Evolutionary conservation across 352 stramenopile genomes (phyloP), one percentile per base, ranked within the genome.

Genomic region (Globisporangium yorkense): DNA sequence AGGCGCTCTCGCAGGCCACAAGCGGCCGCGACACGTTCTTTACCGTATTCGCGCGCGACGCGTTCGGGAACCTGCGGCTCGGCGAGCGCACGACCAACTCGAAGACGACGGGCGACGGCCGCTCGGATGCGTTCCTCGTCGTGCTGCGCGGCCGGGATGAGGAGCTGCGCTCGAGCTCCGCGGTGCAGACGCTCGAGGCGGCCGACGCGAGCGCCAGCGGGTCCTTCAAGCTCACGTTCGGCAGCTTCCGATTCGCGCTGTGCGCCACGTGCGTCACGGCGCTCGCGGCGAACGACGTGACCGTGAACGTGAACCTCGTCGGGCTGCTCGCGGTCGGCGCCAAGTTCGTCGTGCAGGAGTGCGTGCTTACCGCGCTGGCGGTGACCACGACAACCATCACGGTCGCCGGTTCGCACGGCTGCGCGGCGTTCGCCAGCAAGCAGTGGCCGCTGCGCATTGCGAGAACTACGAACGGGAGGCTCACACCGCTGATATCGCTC

Each of bases 71-170:
- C 56, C 56, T 97, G 43, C 76, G 95, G 40, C 79, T 68, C 21
- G 85, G 83, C 0, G 86, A 72, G 62, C 80, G 67, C 61, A 96
- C 75, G 15, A 83, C 72, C 0, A 73, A 89, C 61, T 92, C 83
- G 5, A 62, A 70, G n/a, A 66, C 68, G 3, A 94, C 72, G 29
- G 89, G 87, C 6, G 87, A 97, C 54, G 80, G 93, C 20, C 75
- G 71, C 52, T 97, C 88, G 1, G 96, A 98, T 58, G 86, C 78
- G 15, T 98, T 99, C 70, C 57, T 98, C 2, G 83, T 97, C 5
- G 87, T 79, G 0, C 74, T 98, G 10, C 70, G 57, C 0, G 79
- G 90, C 18, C 65, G 63, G 54, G 21, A 75, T 1, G 82, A 98
- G 55, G 75, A 67, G 0, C 77, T 97, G 15, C 62, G 67, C 24